Base-by-base conservation (phyloP, 441 rosid genomes). In the Pelargonium cotyledonis region DNA sequence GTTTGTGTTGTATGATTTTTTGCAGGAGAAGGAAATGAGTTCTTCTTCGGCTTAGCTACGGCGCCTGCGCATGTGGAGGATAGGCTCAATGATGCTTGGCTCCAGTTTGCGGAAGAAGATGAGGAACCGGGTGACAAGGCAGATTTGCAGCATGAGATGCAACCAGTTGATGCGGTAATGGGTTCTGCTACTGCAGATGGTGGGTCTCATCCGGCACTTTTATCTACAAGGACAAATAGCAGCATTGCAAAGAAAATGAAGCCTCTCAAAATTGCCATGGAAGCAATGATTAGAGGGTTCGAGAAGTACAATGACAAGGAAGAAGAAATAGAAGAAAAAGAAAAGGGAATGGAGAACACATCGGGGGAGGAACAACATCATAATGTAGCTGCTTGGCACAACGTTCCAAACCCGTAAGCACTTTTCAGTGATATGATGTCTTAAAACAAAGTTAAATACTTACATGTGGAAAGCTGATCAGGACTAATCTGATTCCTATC, bases 51-150 rank as follows among this genome's bases (percentile, higher is more conserved):
- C 71, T 82, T 94, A 82, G 99, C 97, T 38, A 94, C 99, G 2
- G 99, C 97, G 4, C 97, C 99, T 26, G 97, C 97, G 43, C 97
- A 91, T 73, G 97, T 88, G 44, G 99, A 91, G 81, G 99, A 94
- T 80, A 77, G 79, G 78, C 92, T 94, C n/a, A 18, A 89, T 71
- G 99, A 94, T 83, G 96, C 97, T 72, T 94, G 99, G 99, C 83
- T 89, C 26, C 84, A 83, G 79, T 94, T 94, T 83, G 98, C 97
- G 0, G 90, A 75, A 70, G 98, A 86, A 77, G 62, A 68, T 9
- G 57, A 49, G n/a, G 57, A 49, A 14, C 84, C 88, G 23, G 65
- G 78, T 66, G 80, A 77, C 47, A 67, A 77, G 8, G 73, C 89
- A 47, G 80, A 73, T 53, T 63, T 89, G 26, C 61, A 65, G 40